These are phyloP conservation scores for Coffea eugenioides DNA, from an alignment of 257 asterid species.

Conservation along the genomic window DNA sequence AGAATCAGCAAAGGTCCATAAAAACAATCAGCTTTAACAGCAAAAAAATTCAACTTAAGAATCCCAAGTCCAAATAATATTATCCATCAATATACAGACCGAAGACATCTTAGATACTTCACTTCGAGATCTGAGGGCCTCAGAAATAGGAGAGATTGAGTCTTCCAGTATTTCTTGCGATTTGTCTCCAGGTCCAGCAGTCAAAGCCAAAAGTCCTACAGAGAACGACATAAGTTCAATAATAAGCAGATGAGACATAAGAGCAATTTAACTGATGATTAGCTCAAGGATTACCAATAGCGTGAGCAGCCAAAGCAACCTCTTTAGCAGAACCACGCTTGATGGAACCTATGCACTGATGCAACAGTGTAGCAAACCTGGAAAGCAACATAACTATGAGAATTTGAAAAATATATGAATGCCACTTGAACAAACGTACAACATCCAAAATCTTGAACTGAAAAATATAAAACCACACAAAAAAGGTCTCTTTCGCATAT, in stretches of 20 bases:
- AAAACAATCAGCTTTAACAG: not conserved
- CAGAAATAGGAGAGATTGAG: slow-evolving; percentile 70
- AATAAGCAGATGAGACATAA: not conserved
- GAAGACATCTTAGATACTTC: slow-evolving; percentile 65
- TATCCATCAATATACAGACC: slow-evolving; percentile 35
- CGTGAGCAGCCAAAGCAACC: slow-evolving; percentile 81
- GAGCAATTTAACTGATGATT: not conserved
- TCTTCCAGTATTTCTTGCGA: slow-evolving; percentile 92
- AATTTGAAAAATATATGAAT: not conserved
- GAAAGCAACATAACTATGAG: slow-evolving; percentile 16
- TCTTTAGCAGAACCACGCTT: slow-evolving; percentile 91
- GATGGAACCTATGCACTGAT: slow-evolving; percentile 72
- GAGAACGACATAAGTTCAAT: not conserved
- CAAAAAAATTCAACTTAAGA: not conserved
- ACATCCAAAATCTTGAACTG: not conserved
- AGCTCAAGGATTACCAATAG: slow-evolving; percentile 52
- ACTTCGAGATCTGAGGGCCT: slow-evolving; percentile 67
- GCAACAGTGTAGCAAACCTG: slow-evolving; percentile 86
- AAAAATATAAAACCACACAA: not conserved
- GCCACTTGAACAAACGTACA: not conserved
- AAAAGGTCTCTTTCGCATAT: not conserved
- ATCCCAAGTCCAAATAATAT: not conserved
- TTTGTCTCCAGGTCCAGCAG: slow-evolving; percentile 83
- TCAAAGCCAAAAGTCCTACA: slow-evolving; percentile 82
- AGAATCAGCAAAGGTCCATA: slow-evolving; percentile 13